Conservation (phyloP, 371 early-diverging fungal species). For the Syncephalastrum sp. region DNA sequence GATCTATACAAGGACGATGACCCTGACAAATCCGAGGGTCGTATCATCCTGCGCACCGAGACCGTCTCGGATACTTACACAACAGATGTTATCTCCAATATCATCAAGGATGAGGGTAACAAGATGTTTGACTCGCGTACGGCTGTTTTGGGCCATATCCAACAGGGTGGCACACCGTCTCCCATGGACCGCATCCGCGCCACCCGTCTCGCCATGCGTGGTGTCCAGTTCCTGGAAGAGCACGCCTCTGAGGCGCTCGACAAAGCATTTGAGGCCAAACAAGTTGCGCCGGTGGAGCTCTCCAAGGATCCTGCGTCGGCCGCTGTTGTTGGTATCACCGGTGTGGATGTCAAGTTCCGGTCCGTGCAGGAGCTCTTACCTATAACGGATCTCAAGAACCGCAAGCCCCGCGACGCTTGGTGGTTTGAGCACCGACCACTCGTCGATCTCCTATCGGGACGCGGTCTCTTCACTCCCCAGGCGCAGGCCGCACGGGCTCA, state of each 20-base stretch:
- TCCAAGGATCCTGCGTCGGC: constrained; percentile 61
- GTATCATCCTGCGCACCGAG: constrained; percentile 85
- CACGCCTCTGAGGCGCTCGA: constrained; percentile 35
- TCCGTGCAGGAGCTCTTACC: constrained; percentile 67
- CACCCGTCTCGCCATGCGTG: constrained; percentile 77
- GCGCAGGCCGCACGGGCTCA: constrained; percentile 7
- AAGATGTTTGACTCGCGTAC: constrained; percentile 92
- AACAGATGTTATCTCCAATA: constrained; percentile 86
- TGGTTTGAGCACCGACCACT: constrained; percentile 69
- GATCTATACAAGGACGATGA: constrained; percentile 74
- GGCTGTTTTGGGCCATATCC: constrained; percentile 94
- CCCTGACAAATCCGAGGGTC: constrained; percentile 73
- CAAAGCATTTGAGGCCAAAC: constrained; percentile 24
- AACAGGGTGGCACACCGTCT: constrained; percentile 95
- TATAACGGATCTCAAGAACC: constrained; percentile 78
- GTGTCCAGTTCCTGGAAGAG: constrained; percentile 59
- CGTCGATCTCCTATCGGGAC: constrained; percentile 45
- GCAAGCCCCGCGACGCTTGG: constrained; percentile 74
- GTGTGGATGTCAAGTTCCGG: constrained; percentile 71
- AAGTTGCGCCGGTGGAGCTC: constrained; percentile 59
- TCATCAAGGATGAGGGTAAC: constrained; percentile 93
- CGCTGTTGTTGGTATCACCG: constrained; percentile 83
- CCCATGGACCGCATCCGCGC: constrained; percentile 97
- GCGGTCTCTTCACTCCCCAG: constrained; percentile 23
- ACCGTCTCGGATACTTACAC: constrained; percentile 82